A percentile compares a stretch with the other conserved stretches of the same genome.
Evolutionary conservation across 2,329 filamentous ascomycete species (phyloP).

Genomic region (Incumbomyces delicatus): DNA sequence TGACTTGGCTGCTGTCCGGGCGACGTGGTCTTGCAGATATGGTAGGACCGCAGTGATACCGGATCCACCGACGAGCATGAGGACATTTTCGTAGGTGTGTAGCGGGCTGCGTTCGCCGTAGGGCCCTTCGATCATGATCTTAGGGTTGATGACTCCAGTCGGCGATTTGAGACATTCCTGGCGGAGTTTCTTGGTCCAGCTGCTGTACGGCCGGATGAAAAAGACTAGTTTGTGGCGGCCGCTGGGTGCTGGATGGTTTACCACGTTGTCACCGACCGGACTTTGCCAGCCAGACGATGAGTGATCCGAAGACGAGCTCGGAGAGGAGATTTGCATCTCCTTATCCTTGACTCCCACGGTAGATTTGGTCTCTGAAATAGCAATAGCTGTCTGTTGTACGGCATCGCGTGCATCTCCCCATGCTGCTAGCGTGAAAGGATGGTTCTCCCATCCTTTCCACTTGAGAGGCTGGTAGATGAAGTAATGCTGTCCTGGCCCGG

Average conservation of each 20-base stretch:
- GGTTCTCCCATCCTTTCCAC: slow-evolving; percentile 40
- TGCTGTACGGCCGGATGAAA: slow-evolving; percentile 42
- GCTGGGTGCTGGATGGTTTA: too few species aligned
- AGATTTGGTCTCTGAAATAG: neutral
- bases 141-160: slow-evolving; percentile 21
- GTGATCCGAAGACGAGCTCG: neutral
- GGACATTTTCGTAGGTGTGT: slow-evolving; percentile 39
- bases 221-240: slow-evolving; percentile 33
- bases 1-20: neutral
- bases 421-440: slow-evolving; percentile 40
- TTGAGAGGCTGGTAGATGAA: slow-evolving; percentile 40
- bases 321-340: slow-evolving; percentile 3
- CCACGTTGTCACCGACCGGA: neutral
- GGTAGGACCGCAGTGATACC: slow-evolving; percentile 38
- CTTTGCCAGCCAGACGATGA: slow-evolving; percentile 2
- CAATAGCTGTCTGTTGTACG: slow-evolving; percentile 9
- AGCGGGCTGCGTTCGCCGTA: slow-evolving; percentile 38
- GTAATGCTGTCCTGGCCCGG: slow-evolving; percentile 41
- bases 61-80: slow-evolving; percentile 37
- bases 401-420: slow-evolving; percentile 21
- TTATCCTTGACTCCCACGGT: slow-evolving; percentile 17
- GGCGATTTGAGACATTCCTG: slow-evolving; percentile 25
- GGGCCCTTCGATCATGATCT: slow-evolving; percentile 39
- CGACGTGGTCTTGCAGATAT: slow-evolving; percentile 27
- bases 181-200: slow-evolving; percentile 41